Base-by-base conservation (phyloP, 2,329 filamentous ascomycete species). In the Myriosclerotinia curreyana region DNA sequence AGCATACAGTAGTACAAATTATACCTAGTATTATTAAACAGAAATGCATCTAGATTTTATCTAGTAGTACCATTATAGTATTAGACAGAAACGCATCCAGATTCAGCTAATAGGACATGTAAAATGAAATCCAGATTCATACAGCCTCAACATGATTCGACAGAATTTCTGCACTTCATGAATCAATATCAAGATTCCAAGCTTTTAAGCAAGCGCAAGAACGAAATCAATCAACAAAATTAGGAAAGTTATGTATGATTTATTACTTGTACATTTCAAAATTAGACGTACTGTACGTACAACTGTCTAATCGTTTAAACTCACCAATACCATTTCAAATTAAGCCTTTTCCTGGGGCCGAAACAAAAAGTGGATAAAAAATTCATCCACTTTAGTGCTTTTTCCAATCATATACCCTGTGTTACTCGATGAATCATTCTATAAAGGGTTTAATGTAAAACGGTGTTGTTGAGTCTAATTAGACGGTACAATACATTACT, bases 161-260 rank as follows among this genome's bases (percentile, higher is more conserved):
- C 31, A 25, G 42, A 31, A 3, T 6, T 1, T 25, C 55, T 48
- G 42, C 44, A 59, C 44, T 38, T 38, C n/a, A 25, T 48, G 55
- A 42, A 58, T 14, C 55, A 36, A 36, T 48, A 36, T 58, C 12
- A 59, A 48, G 44, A 25, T 38, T 28, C 28, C 28, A 59, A 59
- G 55, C 55, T 17, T n/a, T 31, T n/a, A 36, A 28, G 54, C 54
- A 46, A 48, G 54, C 28, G 46, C 54, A 36, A 58, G 40, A 46
- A 22, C 20, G 28, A 54, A 12, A 11, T 12, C 44, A 12, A 46
- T 46, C 25, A 34, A 56, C n/a, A 25, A 56, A 46, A 46, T 46
- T 46, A 25, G 54, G 28, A 31, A 34, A 22, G 34, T n/a, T 28
- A 34, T 56, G 12, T 20, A n/a, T 46, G 54, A 25, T 20, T 22